These are phyloP conservation scores for Coniella vitis DNA, from an alignment of 2,329 filamentous ascomycete genomes.

Conservation along the genomic window DNA sequence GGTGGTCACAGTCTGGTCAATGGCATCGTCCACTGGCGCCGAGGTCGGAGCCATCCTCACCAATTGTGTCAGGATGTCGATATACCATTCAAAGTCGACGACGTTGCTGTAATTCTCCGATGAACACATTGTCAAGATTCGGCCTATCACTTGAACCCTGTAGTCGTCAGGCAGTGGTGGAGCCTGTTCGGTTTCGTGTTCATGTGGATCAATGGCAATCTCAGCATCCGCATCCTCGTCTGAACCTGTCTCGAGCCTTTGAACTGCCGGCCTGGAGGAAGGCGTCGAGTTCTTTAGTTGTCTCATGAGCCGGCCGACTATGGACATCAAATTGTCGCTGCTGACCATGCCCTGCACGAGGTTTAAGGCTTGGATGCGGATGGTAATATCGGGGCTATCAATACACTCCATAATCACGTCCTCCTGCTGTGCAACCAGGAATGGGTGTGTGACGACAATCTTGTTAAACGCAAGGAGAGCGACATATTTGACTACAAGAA, in stretches of 20 bases:
- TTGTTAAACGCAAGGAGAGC: constrained; percentile 92
- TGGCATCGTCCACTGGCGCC: constrained; percentile 32
- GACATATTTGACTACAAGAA: constrained; percentile 79
- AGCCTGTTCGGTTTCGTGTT: constrained; percentile 32
- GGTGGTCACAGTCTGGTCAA: constrained; percentile 24
- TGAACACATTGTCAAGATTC: constrained; percentile 84
- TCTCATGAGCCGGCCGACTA: constrained; percentile 80
- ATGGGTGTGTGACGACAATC: constrained; percentile 82
- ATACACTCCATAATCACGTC: constrained; percentile 96
- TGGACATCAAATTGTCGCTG: constrained; percentile 72
- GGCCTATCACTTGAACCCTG: constrained; percentile 70
- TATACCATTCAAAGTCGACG: constrained; percentile 94
- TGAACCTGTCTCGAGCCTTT: constrained; percentile 25
- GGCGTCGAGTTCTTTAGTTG: constrained; percentile 64
- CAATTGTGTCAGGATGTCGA: constrained; percentile 81
- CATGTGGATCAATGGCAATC: constrained; percentile 30
- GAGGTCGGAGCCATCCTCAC: constrained; percentile 61
- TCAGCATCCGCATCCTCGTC: constrained; percentile 48
- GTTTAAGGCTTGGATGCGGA: constrained; percentile 85
- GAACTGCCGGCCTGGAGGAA: constrained; percentile 18
- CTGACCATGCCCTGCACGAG: constrained; percentile 92
- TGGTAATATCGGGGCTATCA: constrained; percentile 92
- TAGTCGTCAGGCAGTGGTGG: constrained; percentile 80
- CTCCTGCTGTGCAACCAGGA: constrained; percentile 84
- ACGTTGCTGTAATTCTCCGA: constrained; percentile 81